Base-by-base conservation (phyloP, 495 filamentous ascomycete genomes). In the Hypoxylon cercidicola region DNA sequence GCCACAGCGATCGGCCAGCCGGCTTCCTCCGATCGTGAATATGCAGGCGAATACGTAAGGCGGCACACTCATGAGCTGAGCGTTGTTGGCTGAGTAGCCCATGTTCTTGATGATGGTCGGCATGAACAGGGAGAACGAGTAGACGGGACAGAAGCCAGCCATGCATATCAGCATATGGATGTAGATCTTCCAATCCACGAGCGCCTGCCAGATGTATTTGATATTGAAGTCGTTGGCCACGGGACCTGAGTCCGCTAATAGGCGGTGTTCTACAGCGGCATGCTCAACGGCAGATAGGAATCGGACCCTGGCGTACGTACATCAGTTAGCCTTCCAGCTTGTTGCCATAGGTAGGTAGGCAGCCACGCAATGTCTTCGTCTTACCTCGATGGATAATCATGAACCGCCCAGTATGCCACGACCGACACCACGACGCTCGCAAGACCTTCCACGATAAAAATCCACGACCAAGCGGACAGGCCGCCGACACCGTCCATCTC, bases 221-320 rank as follows among this genome's bases (percentile, higher is more conserved):
- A 87, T 82, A 69, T 88, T 79, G 73, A 90, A 91, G 53, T 89
- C 78, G 70, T 93, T 88, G 61, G 89, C 85, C 64, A 90, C 80
- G 8, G 85, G 85, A 69, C 89, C 88, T 60, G 87, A 77, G 51
- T 87, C 85, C 4, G 70, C 72, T 34, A 75, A 71, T 11, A 87
- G 75, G 18, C 85, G 77, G 40, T 76, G 74, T 12, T 81, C 32
- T 13, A 87, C 82, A 55, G 86, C 75, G 1, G 61, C 34, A 18
- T 78, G 74, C 64, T 90, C 87, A 10, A 77, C 68, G 1, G 71
- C 44, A 5, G 69, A 80, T 16, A 89, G 72, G 62, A 87, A 88
- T 37, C 71, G 79, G 1, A 85, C 79, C 32, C 72, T 80, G 23
- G 16, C 2, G 18, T 32, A 20, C 2, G 15, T 7, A 25, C 3